Evolutionary conservation across 177 flowering plant species (phyloP), one percentile per base, ranked within the genome.

Genomic region (Telopea speciosissima): DNA sequence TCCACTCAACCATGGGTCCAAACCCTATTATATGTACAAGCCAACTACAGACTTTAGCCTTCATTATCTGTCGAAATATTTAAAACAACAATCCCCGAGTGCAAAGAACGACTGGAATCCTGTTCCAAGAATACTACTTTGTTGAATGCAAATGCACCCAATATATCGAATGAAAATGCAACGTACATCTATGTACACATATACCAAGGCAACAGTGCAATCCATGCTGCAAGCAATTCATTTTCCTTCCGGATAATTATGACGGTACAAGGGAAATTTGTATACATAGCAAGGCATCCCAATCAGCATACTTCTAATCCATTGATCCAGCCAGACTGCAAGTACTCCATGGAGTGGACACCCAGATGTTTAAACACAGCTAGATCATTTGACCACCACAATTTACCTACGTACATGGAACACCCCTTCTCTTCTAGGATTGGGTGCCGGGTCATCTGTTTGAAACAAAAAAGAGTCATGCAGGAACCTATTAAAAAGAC

Each of bases 361-460:
- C 54, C 54, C 14, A 49, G 54, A 12, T 0, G 54, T 49, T 3
- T 36, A 36, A 36, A 36, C 9, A 36, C 9, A 36, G 40, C 40
- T 36, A 36, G 40, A 36, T 36, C 40, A 49, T 49, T 16, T 13
- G 54, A 49, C 4, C 54, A 12, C 19, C 54, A 49, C 3, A 49
- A 49, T 49, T 67, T 68, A 75, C 70, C 54, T 52, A 36, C 64
- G 80, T 42, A 74, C 74, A 45, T 44, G 69, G 70, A 75, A 79
- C 49, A 28, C 26, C 9, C 79, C 64, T 17, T 70, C 79, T 72
- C 83, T 72, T 72, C 81, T 72, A 58, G 86, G 75, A 64, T 72
- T 80, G 31, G 82, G 72, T 70, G 72, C 70, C 45, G 73, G 72
- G 4, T 73, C 84, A 68, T 83, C 85, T 83, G 84, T 36, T 56